Evolutionary conservation across 257 asterid genomes (phyloP).

Genomic region (Datura wrightii): DNA sequence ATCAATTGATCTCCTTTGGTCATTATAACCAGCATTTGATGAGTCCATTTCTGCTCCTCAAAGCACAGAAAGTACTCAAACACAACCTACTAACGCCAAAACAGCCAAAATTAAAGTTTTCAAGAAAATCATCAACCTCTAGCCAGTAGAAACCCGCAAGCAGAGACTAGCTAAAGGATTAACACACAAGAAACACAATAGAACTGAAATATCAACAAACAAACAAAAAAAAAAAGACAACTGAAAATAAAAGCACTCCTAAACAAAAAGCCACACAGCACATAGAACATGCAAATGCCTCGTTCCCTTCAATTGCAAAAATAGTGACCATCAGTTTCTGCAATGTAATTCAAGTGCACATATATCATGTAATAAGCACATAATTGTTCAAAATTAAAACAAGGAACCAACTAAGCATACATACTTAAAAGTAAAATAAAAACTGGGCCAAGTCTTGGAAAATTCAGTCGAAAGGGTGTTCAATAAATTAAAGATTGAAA

Average conservation of each 20-base stretch:
- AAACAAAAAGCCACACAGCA: neutral
- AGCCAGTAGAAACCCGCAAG: conserved; percentile 18
- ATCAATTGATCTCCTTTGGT: conserved; percentile 47
- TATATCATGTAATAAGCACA: neutral
- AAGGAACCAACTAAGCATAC: neutral
- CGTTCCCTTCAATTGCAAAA: neutral
- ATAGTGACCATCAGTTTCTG: neutral
- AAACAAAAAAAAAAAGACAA: neutral
- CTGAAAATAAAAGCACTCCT: neutral
- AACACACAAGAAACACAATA: conserved; percentile 5
- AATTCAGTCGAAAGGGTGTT: neutral
- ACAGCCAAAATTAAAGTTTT: conserved; percentile 8
- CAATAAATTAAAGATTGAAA: neutral
- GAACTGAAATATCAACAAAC: neutral
- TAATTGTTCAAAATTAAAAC: neutral
- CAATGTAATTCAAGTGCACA: neutral
- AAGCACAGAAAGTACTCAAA: conserved; percentile 27
- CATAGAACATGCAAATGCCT: neutral
- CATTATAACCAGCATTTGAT: conserved; percentile 33
- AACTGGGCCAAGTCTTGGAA: neutral
- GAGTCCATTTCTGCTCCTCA: conserved; percentile 50
- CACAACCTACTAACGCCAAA: conserved; percentile 36
- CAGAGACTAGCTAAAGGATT: neutral
- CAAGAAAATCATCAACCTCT: conserved; percentile 20
- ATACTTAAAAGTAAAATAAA: neutral